Conservation (phyloP, 2,329 filamentous ascomycete genomes). For the Scytalidium lignicola region DNA sequence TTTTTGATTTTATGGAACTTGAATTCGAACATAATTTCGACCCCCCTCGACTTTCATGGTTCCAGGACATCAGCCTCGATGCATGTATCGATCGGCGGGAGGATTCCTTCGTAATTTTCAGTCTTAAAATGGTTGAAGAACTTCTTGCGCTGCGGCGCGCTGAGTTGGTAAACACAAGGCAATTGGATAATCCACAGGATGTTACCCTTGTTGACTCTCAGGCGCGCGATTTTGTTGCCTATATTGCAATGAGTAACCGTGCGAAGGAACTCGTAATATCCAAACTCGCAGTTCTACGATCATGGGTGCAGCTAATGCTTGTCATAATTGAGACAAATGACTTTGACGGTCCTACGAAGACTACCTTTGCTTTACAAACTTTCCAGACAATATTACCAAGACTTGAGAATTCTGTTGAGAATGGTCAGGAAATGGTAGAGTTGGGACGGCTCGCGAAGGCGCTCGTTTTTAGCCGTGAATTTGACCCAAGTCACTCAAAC, state of each 20-base stretch:
- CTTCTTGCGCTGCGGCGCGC: slow-evolving; percentile 66
- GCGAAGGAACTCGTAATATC: slow-evolving; percentile 45
- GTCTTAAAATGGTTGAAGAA: slow-evolving; percentile 67
- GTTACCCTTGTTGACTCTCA: slow-evolving; percentile 49
- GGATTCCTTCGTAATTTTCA: slow-evolving; percentile 55
- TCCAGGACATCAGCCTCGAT: slow-evolving; percentile 62
- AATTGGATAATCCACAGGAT: slow-evolving; percentile 46
- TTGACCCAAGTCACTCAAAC: slow-evolving; percentile 37
- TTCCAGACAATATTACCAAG: slow-evolving; percentile 85
- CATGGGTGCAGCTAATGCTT: slow-evolving; percentile 81
- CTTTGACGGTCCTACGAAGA: slow-evolving; percentile 66
- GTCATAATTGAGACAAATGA: slow-evolving; percentile 80
- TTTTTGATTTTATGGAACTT: slow-evolving; percentile 84
- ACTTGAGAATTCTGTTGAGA: slow-evolving; percentile 69
- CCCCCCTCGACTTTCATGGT: slow-evolving; percentile 52
- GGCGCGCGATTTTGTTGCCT: slow-evolving; percentile 54
- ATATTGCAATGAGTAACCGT: slow-evolving; percentile 59
- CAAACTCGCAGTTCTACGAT: slow-evolving; percentile 64
- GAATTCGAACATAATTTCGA: slow-evolving; percentile 41
- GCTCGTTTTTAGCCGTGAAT: slow-evolving; percentile 66
- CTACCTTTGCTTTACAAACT: slow-evolving; percentile 77
- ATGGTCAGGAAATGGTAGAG: slow-evolving; percentile 65
- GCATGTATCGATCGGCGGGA: slow-evolving; percentile 57
- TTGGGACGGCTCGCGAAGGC: slow-evolving; percentile 72
- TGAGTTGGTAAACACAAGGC: slow-evolving; percentile 48